phyloP scores from a whole-genome alignment of 345 rosid genomes.

The Firmiana major region DNA sequence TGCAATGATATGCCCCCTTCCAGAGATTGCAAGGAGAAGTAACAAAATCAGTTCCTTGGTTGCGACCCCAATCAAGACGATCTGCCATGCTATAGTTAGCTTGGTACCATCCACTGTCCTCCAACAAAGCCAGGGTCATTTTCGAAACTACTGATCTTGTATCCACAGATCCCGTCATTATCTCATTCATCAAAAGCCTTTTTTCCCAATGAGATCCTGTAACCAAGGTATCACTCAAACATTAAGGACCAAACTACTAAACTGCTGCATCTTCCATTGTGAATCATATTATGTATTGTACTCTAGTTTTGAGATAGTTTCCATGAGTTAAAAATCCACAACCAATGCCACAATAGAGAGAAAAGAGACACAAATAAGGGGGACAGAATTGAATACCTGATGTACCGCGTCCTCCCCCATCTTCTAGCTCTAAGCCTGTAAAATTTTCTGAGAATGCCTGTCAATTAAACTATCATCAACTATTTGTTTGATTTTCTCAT shows the following conservation, averaged over 20 bases:
- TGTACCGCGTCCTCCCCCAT: slow-evolving; percentile 99
- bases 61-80: slow-evolving; percentile 94
- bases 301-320: neutral
- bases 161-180: slow-evolving; percentile 99
- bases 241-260: slow-evolving; percentile 5
- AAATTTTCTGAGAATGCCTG: slow-evolving; percentile 96
- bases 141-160: slow-evolving; percentile 96
- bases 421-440: slow-evolving; percentile 97
- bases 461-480: slow-evolving; percentile 14
- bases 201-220: slow-evolving; percentile 99
- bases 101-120: slow-evolving; percentile 99
- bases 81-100: slow-evolving; percentile 99
- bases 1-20: slow-evolving; percentile 97
- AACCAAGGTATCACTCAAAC: slow-evolving; percentile 7
- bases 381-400: slow-evolving; percentile 47
- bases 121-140: slow-evolving; percentile 93
- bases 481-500: neutral
- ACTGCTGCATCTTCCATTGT: neutral
- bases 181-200: slow-evolving; percentile 97
- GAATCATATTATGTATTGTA: neutral
- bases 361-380: neutral
- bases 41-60: slow-evolving; percentile 92
- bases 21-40: slow-evolving; percentile 91
- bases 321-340: neutral
- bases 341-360: neutral